These are phyloP conservation scores for Cryptomeria japonica DNA, from an alignment of 75 land plant species.

Conservation along the genomic window DNA sequence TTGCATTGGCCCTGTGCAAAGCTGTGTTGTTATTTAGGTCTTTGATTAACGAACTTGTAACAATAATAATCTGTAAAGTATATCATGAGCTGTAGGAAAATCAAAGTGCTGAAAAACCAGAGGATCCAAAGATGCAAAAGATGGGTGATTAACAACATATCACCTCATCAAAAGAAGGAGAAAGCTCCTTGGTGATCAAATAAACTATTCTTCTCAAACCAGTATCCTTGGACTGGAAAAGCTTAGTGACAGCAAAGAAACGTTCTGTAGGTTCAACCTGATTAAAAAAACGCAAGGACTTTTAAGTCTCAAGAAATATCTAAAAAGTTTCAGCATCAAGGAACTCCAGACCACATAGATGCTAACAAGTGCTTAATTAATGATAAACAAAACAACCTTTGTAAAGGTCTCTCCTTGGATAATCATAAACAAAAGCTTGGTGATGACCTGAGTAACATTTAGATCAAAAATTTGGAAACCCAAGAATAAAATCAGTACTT, in stretches of 20 bases:
- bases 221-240: constrained; percentile 93
- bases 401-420: constrained; percentile 95
- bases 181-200: constrained; percentile 91
- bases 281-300: neutral
- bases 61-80: constrained; percentile 81
- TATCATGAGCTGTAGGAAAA: constrained; percentile 9
- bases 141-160: neutral
- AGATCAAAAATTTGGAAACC: constrained; percentile 3
- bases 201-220: constrained; percentile 94
- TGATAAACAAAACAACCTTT: constrained; percentile 46
- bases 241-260: constrained; percentile 95
- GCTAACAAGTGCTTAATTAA: neutral
- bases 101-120: neutral
- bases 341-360: neutral
- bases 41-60: constrained; percentile 98
- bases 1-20: constrained; percentile 96
- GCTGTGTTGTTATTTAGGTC: constrained; percentile 98
- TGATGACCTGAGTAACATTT: constrained; percentile 69
- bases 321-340: neutral
- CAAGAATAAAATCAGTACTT: neutral
- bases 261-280: constrained; percentile 96
- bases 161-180: constrained; percentile 96
- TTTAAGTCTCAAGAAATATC: neutral
- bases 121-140: neutral
- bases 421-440: constrained; percentile 86